Evolutionary conservation across 1,139 yeast genomes (phyloP).

Genomic region (Scheffersomyces parashehatae): DNA sequence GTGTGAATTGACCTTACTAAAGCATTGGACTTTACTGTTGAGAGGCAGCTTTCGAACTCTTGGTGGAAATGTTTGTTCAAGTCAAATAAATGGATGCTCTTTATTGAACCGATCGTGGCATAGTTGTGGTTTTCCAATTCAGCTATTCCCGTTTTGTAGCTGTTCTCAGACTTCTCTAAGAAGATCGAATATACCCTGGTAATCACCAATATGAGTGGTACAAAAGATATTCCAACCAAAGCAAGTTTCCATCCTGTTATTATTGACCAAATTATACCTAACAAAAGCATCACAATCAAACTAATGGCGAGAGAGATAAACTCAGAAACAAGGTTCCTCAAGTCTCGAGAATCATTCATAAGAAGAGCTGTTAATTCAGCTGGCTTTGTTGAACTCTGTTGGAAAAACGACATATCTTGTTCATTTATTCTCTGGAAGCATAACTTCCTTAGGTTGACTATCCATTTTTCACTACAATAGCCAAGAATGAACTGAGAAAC

Average conservation of each 20-base stretch:
- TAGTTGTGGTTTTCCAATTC: slow-evolving; percentile 54
- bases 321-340: slow-evolving; percentile 62
- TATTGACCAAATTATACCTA: slow-evolving; percentile 78
- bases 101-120: slow-evolving; percentile 61
- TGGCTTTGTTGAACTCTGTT: slow-evolving; percentile 36
- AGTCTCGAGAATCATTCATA: slow-evolving; percentile 79
- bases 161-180: slow-evolving; percentile 55
- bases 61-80: slow-evolving; percentile 48
- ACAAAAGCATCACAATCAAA: slow-evolving; percentile 50
- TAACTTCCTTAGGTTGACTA: slow-evolving; percentile 50
- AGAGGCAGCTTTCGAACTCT: slow-evolving; percentile 33
- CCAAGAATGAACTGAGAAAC: slow-evolving; percentile 52
- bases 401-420: slow-evolving; percentile 61
- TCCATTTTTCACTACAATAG: slow-evolving; percentile 69
- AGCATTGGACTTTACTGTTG: slow-evolving; percentile 33
- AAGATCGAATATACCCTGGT: slow-evolving; percentile 54
- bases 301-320: slow-evolving; percentile 57
- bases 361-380: slow-evolving; percentile 66
- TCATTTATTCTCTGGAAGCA: slow-evolving; percentile 50
- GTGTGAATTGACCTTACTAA: slow-evolving; percentile 51
- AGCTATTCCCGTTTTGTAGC: slow-evolving; percentile 59
- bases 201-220: slow-evolving; percentile 58
- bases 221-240: slow-evolving; percentile 72
- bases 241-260: slow-evolving; percentile 85
- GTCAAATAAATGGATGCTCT: slow-evolving; percentile 61